Evolutionary conservation across 306 rosid species (phyloP), one percentile per base, ranked within the genome.

Genomic region (Lithocarpus polystachyus): DNA sequence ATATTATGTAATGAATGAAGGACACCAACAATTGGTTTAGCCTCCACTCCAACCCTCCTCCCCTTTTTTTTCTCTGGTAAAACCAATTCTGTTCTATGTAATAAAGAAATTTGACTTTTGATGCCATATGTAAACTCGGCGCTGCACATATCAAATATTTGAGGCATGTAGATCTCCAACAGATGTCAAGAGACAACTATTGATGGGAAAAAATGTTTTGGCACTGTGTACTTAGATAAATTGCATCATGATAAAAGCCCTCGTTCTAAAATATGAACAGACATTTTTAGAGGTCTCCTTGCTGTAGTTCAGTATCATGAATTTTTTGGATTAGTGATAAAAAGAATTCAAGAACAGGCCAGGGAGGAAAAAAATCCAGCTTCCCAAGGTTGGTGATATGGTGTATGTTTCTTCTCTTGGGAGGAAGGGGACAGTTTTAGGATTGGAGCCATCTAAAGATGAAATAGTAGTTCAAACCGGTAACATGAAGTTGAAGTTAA

Each of bases 401-500:
- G 92, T 95, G 79, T 76, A 77, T 76, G 89, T 91, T 71, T 76
- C 91, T 80, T 91, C 97, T 74, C 87, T 93, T n/a, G 94, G 99
- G 62, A 91, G 77, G 89, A 84, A 86, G 48, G 94, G 62, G 33
- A 79, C 84, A 5, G 91, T 95, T 83, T 68, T 92, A 77, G 82
- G 76, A 82, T 92, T 90, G 67, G 92, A 95, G 80, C 83, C 90
- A 23, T 80, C 89, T 74, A 95, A 86, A 82, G 94, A 89, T 71
- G 97, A 95, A 83, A 71, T 93, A 57, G 81, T 88, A 80, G 98
- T 93, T 87, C 97, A 87, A 89, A 90, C 92, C 28, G 99, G 98
- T 83, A 85, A 61, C 86, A 85, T 95, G 87, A 95, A 90, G 87
- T 64, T 93, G 94, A 93, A 91, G 88, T 71, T 93, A 75, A 93